phyloP scores from a whole-genome alignment of 768 basidiomycete genomes.

The Tephrocybe sp. region DNA sequence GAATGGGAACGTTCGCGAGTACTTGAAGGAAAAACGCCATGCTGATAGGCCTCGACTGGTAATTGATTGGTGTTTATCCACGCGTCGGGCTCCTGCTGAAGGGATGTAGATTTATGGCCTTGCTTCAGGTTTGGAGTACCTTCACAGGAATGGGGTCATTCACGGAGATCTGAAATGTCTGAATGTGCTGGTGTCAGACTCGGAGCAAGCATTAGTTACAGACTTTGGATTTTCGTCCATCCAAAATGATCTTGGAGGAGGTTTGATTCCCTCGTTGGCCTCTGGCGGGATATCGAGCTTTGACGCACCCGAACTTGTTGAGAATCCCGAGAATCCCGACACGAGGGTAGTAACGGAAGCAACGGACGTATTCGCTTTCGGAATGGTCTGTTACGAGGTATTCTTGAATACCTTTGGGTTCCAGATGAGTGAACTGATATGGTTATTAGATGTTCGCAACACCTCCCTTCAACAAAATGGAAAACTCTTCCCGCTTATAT shows the following conservation, averaged over 20 bases:
- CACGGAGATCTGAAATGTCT: slow-evolving; percentile 45
- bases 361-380: slow-evolving; percentile 5
- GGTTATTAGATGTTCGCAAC: not conserved
- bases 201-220: slow-evolving; percentile 40
- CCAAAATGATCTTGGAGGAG: slow-evolving; percentile 9
- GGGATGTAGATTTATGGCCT: slow-evolving; percentile 24
- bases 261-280: slow-evolving; percentile 12
- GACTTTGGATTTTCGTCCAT: slow-evolving; percentile 44
- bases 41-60: slow-evolving; percentile 8
- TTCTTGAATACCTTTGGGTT: no score
- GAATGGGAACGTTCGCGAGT: slow-evolving; percentile 28
- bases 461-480: not conserved
- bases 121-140: slow-evolving; percentile 29
- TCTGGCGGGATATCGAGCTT: slow-evolving; percentile 27
- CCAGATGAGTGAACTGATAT: not conserved
- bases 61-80: not conserved
- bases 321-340: slow-evolving; percentile 11
- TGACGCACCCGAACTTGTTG: slow-evolving; percentile 31
- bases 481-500: not conserved
- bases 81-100: slow-evolving; percentile 8
- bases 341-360: not conserved
- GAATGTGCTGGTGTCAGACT: slow-evolving; percentile 3
- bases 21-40: slow-evolving; percentile 5
- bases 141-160: slow-evolving; percentile 33
- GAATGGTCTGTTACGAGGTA: slow-evolving; percentile 9